phyloP scores from a whole-genome alignment of 2,329 filamentous ascomycete species.

The Colletotrichum paranaense region DNA sequence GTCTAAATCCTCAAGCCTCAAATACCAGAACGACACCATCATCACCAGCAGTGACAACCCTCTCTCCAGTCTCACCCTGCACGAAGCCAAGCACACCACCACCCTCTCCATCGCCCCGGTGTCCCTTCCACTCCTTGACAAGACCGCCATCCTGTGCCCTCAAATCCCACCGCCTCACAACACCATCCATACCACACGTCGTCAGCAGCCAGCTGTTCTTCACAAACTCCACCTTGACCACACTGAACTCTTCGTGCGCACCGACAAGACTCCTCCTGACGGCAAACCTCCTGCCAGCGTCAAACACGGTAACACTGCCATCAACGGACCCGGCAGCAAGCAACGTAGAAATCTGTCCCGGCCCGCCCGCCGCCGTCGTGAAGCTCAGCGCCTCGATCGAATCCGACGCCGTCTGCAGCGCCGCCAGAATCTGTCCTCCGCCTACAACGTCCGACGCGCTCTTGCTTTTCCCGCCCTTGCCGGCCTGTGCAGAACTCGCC shows the following conservation, averaged over 20 bases:
- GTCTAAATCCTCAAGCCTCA: conserved; percentile 55
- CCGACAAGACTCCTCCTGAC: conserved; percentile 84
- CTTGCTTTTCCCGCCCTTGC: conserved; percentile 41
- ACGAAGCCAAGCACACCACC: conserved; percentile 93
- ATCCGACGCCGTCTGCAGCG: conserved; percentile 80
- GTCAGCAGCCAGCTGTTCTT: conserved; percentile 78
- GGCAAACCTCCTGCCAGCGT: conserved; percentile 86
- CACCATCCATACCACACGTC: conserved; percentile 91
- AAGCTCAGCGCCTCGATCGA: conserved; percentile 83
- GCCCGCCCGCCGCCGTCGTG: conserved; percentile 49
- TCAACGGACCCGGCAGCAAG: conserved; percentile 77
- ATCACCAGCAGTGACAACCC: conserved; percentile 90
- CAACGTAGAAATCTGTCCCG: conserved; percentile 55
- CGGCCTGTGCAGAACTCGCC: conserved; percentile 41
- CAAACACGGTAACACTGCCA: conserved; percentile 86
- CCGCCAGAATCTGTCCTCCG: conserved; percentile 77
- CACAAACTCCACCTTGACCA: conserved; percentile 94
- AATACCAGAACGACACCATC: conserved; percentile 79
- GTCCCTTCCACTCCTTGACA: conserved; percentile 89
- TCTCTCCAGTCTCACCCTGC: conserved; percentile 78
- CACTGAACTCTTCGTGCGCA: conserved; percentile 87
- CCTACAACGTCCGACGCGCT: conserved; percentile 50
- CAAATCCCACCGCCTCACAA: conserved; percentile 88
- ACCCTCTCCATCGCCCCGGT: conserved; percentile 84
- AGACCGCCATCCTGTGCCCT: conserved; percentile 74